Evolutionary conservation across 225 moss, liverwort and hornwort genomes (phyloP), one percentile per base, ranked within the genome.

Genomic region (Rhytidiadelphus loreus): DNA sequence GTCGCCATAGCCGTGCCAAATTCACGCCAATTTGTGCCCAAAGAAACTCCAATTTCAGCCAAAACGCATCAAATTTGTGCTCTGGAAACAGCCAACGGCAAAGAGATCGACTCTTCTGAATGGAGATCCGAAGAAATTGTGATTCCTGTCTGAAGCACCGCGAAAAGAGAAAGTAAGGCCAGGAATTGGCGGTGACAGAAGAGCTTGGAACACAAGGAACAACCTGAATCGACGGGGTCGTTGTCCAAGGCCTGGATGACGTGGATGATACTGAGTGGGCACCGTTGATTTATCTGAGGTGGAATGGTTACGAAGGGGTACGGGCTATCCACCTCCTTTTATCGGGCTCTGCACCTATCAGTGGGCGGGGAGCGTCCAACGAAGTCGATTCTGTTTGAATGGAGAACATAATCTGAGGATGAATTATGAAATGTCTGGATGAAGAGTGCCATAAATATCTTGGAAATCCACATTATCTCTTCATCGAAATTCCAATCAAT

Each of bases 141-240:
- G 32, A 84, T 84, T 89, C 80, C 80, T 17, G 68, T 41, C 35
- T 39, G 37, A 33, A 50, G n/a, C 63, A 80, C 72, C 80, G 56
- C 44, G 57, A 48, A 50, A 59, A 26, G 32, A 16, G 50, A 9
- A 41, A 69, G 60, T 13, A 46, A 61, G 82, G 77, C 71, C 60
- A 86, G 77, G 60, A 89, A 80, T 72, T 91, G 89, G 93, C 88
- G 93, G 93, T 92, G 90, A 39, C 60, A 30, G 43, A 65, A 64
- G 79, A 46, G 82, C 91, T 90, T 93, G 92, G 86, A 29, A 87
- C 81, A 60, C 92, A 92, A 89, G 92, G 72, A 85, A 61, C 79
- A 61, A 82, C 39, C 82, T 80, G 91, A 91, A 93, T 91, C 91
- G 93, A 82, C 88, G 84, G 74, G 89, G 85, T 80, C 64, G 76